Evolutionary conservation across 129 eudicot genomes (phyloP), one percentile per base, ranked within the genome.

Genomic region (Lactuca sativa): DNA sequence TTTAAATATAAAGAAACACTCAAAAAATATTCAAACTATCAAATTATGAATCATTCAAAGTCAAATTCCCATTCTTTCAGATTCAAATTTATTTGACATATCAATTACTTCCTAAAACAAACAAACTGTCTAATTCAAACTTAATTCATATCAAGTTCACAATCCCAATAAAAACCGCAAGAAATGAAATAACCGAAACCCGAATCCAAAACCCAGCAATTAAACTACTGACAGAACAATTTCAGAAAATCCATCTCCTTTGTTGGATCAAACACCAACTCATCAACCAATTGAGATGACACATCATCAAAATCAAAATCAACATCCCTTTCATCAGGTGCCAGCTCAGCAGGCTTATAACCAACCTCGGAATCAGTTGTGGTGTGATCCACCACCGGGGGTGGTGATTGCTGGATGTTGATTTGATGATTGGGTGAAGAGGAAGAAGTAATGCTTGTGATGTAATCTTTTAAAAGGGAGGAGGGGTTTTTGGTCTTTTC

Each of bases 391-490:
- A 25, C 21, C 63, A 57, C 38, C 33, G 4, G 25, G 53, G 38
- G 18, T 17, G 51, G 17, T 21, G 34, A 15, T 56, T 31, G 60
- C 53, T 59, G 70, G 21, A 62, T 14, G 4, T 51, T 43, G 43
- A 10, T 38, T 59, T 76, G 80, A 76, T 61, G 14, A 53, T 25
- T 9, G 25, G 62, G 51, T 52, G 74, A 67, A 15, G 74, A 48
- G 21, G 69, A 48, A 8, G 58, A 49, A 14, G 58, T 38, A 15
- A 69, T 21, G 25, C 71, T 69, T 21, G 64, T n/a, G 11, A 76
- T 76, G 68, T 76, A 76, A 17, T 69, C 59, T 53, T 34, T 53
- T 9, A 76, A 60, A 14, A 76, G 64, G 30, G 66, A 49, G 32
- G 59, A 38, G 13, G 34, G 31, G 37, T 33, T 32, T 37, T 34